Percentiles rank a stretch among this genome's conserved stretches.
phyloP scores from a whole-genome alignment of 1,284 basidiomycete species.

The Boletellus deceptivus region DNA sequence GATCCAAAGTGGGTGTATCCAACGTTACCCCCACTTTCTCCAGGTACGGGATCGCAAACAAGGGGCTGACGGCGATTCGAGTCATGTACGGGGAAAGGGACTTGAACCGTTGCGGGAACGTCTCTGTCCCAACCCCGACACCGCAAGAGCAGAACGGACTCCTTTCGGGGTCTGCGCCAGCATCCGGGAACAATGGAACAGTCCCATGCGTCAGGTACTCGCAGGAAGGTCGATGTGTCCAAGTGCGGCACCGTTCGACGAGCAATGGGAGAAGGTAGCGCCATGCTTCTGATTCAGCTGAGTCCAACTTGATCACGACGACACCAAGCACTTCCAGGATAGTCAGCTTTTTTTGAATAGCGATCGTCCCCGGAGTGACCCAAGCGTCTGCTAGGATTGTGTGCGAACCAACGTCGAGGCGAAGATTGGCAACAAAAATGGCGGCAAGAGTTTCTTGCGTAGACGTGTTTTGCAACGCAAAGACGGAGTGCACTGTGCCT shows the following conservation, averaged over 20 bases:
- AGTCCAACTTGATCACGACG: conserved; percentile 13
- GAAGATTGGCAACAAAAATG: conserved; percentile 41
- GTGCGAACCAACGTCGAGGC: conserved; percentile 44
- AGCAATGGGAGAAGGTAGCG: conserved; percentile 45
- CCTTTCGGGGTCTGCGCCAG: conserved; percentile 24
- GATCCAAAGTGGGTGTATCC: not conserved
- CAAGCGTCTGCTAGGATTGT: conserved; percentile 46
- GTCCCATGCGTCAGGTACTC: conserved; percentile 37
- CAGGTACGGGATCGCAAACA: conserved; percentile 47
- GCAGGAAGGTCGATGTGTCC: conserved; percentile 47
- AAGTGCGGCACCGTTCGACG: conserved; percentile 51
- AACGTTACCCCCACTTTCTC: conserved; percentile 33
- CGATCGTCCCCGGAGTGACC: conserved; percentile 37
- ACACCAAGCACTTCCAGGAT: conserved; percentile 12
- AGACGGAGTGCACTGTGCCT: conserved; percentile 20
- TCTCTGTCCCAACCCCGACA: conserved; percentile 37
- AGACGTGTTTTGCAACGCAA: conserved; percentile 32
- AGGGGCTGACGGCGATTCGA: conserved; percentile 45
- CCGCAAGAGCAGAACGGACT: conserved; percentile 51
- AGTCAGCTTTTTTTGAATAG: conserved; percentile 1
- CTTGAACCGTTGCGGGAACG: conserved; percentile 26
- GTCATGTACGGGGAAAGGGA: conserved; percentile 41
- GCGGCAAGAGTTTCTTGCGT: conserved; percentile 32
- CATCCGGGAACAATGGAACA: conserved; percentile 32
- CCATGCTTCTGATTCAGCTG: conserved; percentile 41